These are phyloP conservation scores for Cytospora paraplurivora DNA, from an alignment of 2,329 filamentous ascomycete species.

Conservation along the genomic window DNA sequence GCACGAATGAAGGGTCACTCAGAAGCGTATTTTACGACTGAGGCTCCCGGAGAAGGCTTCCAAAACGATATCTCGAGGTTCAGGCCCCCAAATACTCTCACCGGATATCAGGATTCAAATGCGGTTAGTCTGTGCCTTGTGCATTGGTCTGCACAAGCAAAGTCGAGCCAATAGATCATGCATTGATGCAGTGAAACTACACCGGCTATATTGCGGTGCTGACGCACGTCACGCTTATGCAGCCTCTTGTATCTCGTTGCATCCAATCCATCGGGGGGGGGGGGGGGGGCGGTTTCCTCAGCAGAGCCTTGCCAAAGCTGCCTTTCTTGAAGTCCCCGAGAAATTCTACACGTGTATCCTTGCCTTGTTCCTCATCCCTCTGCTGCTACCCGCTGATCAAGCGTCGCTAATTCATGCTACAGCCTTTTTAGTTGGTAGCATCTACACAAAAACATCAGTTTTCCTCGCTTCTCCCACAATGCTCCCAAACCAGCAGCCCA, in stretches of 20 bases:
- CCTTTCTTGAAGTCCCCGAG: neutral
- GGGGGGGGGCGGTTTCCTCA: neutral
- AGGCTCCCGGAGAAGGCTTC: neutral
- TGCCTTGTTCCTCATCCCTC: neutral
- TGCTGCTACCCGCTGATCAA: neutral
- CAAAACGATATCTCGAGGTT: neutral
- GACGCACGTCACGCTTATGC: neutral
- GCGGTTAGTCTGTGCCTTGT: neutral
- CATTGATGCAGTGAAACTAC: conserved; percentile 18
- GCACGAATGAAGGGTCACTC: neutral
- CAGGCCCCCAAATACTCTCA: neutral
- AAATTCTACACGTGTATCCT: neutral
- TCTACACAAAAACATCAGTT: neutral
- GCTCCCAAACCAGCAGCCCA: neutral
- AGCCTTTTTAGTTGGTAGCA: neutral
- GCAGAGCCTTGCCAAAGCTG: conserved; percentile 4
- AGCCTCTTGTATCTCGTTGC: neutral
- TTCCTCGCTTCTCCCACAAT: conserved; percentile 1
- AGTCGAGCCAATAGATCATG: conserved; percentile 10
- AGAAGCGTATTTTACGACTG: neutral
- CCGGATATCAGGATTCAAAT: neutral
- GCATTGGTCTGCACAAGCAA: neutral
- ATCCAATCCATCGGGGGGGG: neutral
- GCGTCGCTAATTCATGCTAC: neutral
- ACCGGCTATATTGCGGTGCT: conserved; percentile 2